phyloP scores from a whole-genome alignment of 78 protist species.

The Speleostelium caveatum region DNA sequence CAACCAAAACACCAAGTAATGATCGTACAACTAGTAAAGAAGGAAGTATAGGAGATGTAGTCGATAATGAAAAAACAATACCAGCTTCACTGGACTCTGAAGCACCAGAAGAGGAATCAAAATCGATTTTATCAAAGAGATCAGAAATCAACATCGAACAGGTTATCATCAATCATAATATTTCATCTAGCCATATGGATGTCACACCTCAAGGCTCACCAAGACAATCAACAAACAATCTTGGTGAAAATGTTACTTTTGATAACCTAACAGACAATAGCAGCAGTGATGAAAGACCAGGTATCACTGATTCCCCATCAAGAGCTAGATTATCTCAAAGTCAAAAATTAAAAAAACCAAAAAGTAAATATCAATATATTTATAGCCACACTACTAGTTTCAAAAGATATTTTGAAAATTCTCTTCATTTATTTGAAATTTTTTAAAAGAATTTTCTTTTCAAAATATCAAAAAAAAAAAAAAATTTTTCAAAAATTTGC shows the following conservation, averaged over 20 bases:
- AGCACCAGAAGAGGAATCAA: conserved; percentile 28
- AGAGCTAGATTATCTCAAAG: conserved; percentile 31
- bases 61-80: conserved; percentile 32
- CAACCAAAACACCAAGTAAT: not conserved
- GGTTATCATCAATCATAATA: not conserved
- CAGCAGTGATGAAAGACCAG: conserved; percentile 4
- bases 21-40: conserved; percentile 17
- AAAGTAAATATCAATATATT: conserved; percentile 1
- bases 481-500: too few relatives aligned
- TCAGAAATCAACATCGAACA: conserved; percentile 35
- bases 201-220: not conserved
- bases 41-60: conserved; percentile 62
- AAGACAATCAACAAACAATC: not conserved
- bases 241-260: not conserved
- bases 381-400: too few relatives aligned
- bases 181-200: not conserved
- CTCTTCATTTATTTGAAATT: too few relatives aligned
- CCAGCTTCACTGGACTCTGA: conserved; percentile 26
- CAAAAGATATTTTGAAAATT: too few relatives aligned
- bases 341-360: conserved; percentile 36
- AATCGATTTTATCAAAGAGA: not conserved
- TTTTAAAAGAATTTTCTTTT: too few relatives aligned
- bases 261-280: not conserved
- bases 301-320: conserved; percentile 21
- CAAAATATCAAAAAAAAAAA: too few relatives aligned